A percentile compares a stretch with the other conserved stretches of the same genome.
phyloP scores from a whole-genome alignment of 2,329 filamentous ascomycete species.

The Domatiomyces globalis region DNA sequence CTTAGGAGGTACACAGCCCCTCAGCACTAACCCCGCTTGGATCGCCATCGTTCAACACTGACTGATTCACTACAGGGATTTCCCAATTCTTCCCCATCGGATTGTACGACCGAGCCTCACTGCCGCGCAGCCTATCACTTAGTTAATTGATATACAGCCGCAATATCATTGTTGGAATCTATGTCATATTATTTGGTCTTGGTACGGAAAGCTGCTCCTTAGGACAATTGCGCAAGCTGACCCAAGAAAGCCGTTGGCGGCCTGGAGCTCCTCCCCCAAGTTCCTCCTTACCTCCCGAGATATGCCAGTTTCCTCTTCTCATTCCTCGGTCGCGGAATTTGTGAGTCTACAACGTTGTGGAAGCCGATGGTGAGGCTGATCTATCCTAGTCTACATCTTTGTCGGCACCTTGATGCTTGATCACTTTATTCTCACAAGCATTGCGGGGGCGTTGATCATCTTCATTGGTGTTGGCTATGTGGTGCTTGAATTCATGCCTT shows the following conservation, averaged over 20 bases:
- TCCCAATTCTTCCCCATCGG: slow-evolving; percentile 31
- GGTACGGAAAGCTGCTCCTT: slow-evolving; percentile 37
- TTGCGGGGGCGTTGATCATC: slow-evolving; percentile 65
- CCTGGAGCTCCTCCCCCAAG: slow-evolving; percentile 68
- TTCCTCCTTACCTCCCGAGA: slow-evolving; percentile 78
- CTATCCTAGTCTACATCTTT: slow-evolving; percentile 74
- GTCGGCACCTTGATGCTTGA: slow-evolving; percentile 74
- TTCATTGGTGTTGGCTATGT: slow-evolving; percentile 65
- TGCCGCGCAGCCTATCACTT: background rate
- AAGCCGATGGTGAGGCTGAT: slow-evolving; percentile 4
- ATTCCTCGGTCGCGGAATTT: slow-evolving; percentile 86
- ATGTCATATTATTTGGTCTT: slow-evolving; percentile 82
- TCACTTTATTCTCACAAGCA: slow-evolving; percentile 49
- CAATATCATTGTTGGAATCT: slow-evolving; percentile 64
- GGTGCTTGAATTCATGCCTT: slow-evolving; percentile 60
- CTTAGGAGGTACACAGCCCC: slow-evolving; percentile 52
- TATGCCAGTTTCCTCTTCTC: slow-evolving; percentile 98
- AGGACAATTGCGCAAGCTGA: slow-evolving; percentile 13
- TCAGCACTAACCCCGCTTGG: slow-evolving; percentile 1
- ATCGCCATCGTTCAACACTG: slow-evolving; percentile 16
- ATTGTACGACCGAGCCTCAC: slow-evolving; percentile 18
- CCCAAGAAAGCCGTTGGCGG: slow-evolving; percentile 46
- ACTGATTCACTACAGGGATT: slow-evolving; percentile 22
- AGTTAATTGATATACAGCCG: slow-evolving; percentile 36
- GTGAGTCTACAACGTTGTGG: slow-evolving; percentile 43